Evolutionary conservation across 345 rosid genomes (phyloP).

Genomic region (Acer negundo): DNA sequence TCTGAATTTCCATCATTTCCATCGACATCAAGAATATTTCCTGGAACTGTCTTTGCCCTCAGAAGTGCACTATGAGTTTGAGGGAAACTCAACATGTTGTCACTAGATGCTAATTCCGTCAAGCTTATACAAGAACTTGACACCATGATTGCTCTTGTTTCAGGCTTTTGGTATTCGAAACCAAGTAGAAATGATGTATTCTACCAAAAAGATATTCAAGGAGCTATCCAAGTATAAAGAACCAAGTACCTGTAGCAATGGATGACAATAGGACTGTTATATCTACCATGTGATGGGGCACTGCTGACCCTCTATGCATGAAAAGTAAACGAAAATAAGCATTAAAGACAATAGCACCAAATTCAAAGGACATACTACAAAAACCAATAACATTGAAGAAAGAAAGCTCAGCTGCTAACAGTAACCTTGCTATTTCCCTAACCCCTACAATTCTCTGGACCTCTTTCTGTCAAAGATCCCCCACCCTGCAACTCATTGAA

Average conservation of each 20-base stretch:
- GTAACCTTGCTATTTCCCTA: background rate
- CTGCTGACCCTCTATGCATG: background rate
- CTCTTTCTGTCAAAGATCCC: background rate
- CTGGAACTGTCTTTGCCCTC: constrained; percentile 56
- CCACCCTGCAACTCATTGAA: background rate
- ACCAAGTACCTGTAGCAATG: constrained; percentile 16
- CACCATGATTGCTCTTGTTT: constrained; percentile 37
- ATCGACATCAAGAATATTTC: constrained; percentile 52
- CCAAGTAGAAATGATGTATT: background rate
- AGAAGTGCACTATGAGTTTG: constrained; percentile 57
- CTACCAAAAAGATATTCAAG: constrained; percentile 4
- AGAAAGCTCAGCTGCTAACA: background rate
- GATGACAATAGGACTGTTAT: constrained; percentile 8
- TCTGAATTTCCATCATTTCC: constrained; percentile 35
- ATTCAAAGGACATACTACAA: constrained; percentile 3
- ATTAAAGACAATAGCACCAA: constrained; percentile 1
- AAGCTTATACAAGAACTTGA: constrained; percentile 68
- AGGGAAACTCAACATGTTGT: constrained; percentile 49
- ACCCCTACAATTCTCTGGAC: background rate
- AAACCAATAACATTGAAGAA: background rate
- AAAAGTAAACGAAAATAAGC: background rate
- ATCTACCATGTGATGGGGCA: background rate
- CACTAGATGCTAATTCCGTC: constrained; percentile 61
- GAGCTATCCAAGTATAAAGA: background rate
- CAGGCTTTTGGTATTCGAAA: background rate